Conservation (phyloP, 176 grass and related monocot species). For the Eragrostis nindensis region DNA sequence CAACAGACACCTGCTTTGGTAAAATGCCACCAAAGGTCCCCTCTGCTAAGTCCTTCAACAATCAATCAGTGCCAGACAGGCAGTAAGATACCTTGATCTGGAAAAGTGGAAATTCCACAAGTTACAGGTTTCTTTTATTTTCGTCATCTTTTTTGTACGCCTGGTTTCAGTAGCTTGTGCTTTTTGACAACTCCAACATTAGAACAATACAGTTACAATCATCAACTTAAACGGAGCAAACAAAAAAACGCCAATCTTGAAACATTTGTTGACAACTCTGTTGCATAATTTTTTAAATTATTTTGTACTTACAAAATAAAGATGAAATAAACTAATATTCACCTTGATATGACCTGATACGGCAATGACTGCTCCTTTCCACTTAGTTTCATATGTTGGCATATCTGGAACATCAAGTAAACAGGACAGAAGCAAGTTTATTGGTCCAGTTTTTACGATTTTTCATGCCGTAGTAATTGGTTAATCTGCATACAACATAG, state of each 20-base stretch:
- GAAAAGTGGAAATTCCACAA: background rate
- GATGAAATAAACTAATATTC: conserved; percentile 28
- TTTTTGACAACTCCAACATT: background rate
- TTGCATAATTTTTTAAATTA: conserved; percentile 2
- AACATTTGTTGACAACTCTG: conserved; percentile 20
- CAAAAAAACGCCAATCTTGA: too few species aligned
- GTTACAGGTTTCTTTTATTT: background rate
- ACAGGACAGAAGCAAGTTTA: conserved; percentile 29
- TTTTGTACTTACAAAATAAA: background rate
- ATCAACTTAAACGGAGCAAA: too few species aligned
- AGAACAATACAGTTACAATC: too few species aligned
- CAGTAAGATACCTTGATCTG: background rate
- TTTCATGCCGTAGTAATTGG: conserved; percentile 13
- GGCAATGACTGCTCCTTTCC: conserved; percentile 97
- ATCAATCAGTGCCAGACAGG: background rate
- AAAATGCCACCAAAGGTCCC: background rate
- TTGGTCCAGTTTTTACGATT: conserved; percentile 1
- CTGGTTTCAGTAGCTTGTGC: background rate
- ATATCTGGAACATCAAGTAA: conserved; percentile 66
- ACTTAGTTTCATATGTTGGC: conserved; percentile 97
- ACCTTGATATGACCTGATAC: conserved; percentile 99
- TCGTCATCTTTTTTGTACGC: background rate
- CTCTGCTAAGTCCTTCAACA: background rate
- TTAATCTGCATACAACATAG: conserved; percentile 71
- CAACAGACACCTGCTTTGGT: background rate